phyloP scores from a whole-genome alignment of 371 early-diverging fungal genomes.

The Apophysomyces sp. region DNA sequence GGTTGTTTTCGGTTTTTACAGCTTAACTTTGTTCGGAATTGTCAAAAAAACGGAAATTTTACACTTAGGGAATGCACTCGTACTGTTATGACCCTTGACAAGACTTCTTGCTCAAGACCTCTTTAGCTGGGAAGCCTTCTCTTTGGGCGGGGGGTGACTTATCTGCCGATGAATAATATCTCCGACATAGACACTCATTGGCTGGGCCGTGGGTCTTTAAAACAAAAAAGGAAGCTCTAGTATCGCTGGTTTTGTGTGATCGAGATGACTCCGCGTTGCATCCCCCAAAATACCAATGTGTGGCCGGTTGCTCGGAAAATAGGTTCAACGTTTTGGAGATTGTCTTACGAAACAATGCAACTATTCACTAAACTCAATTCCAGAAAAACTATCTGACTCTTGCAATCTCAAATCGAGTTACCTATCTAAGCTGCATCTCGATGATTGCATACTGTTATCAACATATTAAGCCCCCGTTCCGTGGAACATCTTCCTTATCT shows the following conservation, averaged over 20 bases:
- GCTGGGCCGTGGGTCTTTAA: not conserved
- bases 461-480: not conserved
- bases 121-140: not conserved
- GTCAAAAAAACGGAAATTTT: not conserved
- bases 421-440: not conserved
- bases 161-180: not conserved
- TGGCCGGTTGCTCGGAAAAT: constrained; percentile 1
- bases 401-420: not conserved
- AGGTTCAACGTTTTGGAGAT: not conserved
- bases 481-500: constrained; percentile 1
- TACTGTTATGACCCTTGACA: not conserved
- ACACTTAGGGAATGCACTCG: not conserved
- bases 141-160: not conserved
- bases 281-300: not conserved
- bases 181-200: not conserved
- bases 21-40: not conserved
- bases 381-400: not conserved
- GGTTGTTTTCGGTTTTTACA: not conserved
- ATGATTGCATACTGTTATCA: not conserved
- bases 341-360: too few relatives aligned
- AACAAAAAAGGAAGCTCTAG: not conserved
- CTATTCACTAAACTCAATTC: too few relatives aligned
- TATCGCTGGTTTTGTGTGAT: not conserved
- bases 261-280: not conserved
- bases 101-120: not conserved